These are phyloP conservation scores for Pseudogymnoascus sp. DNA, from an alignment of 2,329 filamentous ascomycete species.

Conservation along the genomic window DNA sequence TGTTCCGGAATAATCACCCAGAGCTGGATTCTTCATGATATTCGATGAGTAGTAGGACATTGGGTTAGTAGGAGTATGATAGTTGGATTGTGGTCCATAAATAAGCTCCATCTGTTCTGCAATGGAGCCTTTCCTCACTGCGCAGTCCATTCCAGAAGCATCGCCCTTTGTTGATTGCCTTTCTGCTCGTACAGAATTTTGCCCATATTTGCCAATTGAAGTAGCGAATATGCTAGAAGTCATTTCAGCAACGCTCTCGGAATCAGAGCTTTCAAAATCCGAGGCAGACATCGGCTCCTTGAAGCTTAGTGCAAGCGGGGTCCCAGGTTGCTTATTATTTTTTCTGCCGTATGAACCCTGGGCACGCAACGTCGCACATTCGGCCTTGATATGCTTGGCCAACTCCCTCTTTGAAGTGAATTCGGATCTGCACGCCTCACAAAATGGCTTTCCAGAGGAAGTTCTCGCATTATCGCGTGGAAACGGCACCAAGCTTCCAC, in stretches of 20 bases:
- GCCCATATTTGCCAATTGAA: neutral
- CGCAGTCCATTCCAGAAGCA: neutral
- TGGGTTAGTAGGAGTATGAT: neutral
- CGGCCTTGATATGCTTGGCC: neutral
- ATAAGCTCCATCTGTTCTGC: neutral
- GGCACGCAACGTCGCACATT: neutral
- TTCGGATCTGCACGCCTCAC: neutral
- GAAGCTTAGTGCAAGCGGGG: neutral
- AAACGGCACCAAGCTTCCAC: neutral
- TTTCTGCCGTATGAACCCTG: neutral
- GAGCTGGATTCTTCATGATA: neutral
- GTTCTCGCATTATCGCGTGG: neutral
- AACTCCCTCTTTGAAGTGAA: neutral
- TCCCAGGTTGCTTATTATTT: neutral
- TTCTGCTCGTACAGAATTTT: neutral
- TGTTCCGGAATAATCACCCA: neutral
- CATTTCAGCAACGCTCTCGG: neutral
- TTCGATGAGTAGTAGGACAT: neutral
- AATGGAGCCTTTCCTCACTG: neutral
- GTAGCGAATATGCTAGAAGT: neutral
- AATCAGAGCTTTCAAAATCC: neutral
- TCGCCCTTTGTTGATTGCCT: neutral
- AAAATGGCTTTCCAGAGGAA: neutral
- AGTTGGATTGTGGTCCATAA: neutral
- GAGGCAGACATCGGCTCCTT: neutral